Evolutionary conservation across 805 yeast species (phyloP), one percentile per base, ranked within the genome.

Genomic region (Wickerhamomyces xylosicus): DNA sequence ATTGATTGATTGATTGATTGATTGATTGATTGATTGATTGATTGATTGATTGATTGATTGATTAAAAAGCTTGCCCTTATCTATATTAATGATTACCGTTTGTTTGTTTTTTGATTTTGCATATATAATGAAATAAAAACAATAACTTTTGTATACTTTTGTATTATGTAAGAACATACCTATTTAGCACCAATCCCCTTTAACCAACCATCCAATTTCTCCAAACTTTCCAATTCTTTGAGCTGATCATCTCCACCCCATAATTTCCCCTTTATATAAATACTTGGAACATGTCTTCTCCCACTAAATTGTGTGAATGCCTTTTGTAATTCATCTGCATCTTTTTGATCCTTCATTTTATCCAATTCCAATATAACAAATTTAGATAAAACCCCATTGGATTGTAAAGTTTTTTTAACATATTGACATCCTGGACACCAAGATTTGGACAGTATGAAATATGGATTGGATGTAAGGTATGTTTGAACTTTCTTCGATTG

Each of bases 391-490:
- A 78, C 76, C 7, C 68, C 65, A 49, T 66, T 72, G 38, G 71
- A 69, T 37, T 69, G 65, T 69, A 77, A 79, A 18, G 79, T 58
- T 20, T 61, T 59, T 42, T 71, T 66, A 4, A 82, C 74, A 53
- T 79, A 82, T 36, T 71, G 74, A 48, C 87, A 81, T 49, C 82
- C 89, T 3, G 85, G 84, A 57, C 92, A 82, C 87, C 87, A 81
- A 15, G 79, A 68, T 47, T 80, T 82, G 33, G 83, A 74, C 10
- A 81, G 52, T 69, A 78, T 72, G 42, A 82, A 64, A 47, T 58
- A 74, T 36, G 63, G 63, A 58, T 78, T 60, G 4, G 60, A 47
- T 9, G 53, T 37, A 40, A 80, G 65, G 40, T 76, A 58, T 20
- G 67, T 58, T 38, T 65, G 58, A 2, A 80, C 85, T 39, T 41